These are phyloP conservation scores for Amaranthus cruentus DNA, from an alignment of 148 eudicot genomes.

Conservation along the genomic window DNA sequence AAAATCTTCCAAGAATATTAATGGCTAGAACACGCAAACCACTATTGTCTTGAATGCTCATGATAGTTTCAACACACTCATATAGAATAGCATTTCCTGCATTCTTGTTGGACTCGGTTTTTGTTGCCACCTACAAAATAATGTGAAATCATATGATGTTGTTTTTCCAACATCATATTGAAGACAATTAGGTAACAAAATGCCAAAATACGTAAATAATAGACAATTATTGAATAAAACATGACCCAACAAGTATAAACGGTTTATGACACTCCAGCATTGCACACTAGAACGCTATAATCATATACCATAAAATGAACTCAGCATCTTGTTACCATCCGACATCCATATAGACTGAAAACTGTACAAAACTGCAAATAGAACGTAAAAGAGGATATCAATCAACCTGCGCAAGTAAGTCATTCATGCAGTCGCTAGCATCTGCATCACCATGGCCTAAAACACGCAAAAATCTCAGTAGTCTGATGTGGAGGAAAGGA, in stretches of 20 bases:
- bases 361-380: background rate
- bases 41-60: slow-evolving; percentile 91
- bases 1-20: slow-evolving; percentile 92
- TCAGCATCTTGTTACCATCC: background rate
- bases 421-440: slow-evolving; percentile 95
- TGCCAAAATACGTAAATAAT: background rate
- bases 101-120: slow-evolving; percentile 96
- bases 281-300: no score
- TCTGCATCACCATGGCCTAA: slow-evolving; percentile 96
- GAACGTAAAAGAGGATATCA: slow-evolving; percentile 6
- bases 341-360: background rate
- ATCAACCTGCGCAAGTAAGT: slow-evolving; percentile 95
- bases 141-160: background rate
- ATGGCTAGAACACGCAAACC: slow-evolving; percentile 98
- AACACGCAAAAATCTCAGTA: slow-evolving; percentile 70
- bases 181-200: background rate
- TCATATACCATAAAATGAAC: no score
- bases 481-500: slow-evolving; percentile 91
- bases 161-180: background rate
- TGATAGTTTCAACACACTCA: slow-evolving; percentile 95
- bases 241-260: no score
- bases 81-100: slow-evolving; percentile 97
- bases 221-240: no score
- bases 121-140: slow-evolving; percentile 82
- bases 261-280: no score